These are phyloP conservation scores for Saccharum spontaneum DNA, from an alignment of 176 grass and related monocot species.

Conservation along the genomic window DNA sequence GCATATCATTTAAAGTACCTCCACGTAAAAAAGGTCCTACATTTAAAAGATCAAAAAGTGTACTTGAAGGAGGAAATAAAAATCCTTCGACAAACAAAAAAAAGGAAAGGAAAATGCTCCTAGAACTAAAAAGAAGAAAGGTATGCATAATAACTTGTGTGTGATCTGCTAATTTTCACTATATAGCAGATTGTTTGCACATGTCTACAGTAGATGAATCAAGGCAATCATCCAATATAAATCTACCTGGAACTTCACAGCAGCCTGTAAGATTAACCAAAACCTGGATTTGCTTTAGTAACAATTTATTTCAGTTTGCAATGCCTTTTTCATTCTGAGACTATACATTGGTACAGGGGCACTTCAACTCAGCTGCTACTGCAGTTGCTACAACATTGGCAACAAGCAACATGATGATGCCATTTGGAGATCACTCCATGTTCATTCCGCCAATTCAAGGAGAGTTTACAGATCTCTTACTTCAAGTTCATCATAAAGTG, in stretches of 20 bases:
- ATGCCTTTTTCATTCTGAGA: background rate
- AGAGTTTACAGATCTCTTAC: background rate
- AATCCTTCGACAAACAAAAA: background rate
- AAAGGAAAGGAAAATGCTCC: background rate
- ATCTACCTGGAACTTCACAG: too few species aligned
- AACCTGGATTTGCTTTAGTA: too few species aligned
- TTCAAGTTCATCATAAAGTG: background rate
- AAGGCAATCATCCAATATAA: background rate
- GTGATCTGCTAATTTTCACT: background rate
- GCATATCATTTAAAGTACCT: slow-evolving; percentile 5
- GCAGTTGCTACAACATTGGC: background rate
- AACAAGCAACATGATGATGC: background rate
- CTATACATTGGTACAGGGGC: background rate
- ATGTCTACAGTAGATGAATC: background rate
- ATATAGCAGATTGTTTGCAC: too few species aligned
- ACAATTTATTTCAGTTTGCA: background rate
- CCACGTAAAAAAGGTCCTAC: background rate
- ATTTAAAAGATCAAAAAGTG: background rate
- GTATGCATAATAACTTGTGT: background rate
- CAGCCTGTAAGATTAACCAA: background rate
- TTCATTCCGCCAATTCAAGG: background rate
- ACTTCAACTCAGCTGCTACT: background rate
- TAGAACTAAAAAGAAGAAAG: background rate
- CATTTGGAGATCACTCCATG: background rate
- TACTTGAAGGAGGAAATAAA: background rate